Evolutionary conservation across 1,284 basidiomycete genomes (phyloP).

Genomic region (Entoloma clypeatum): DNA sequence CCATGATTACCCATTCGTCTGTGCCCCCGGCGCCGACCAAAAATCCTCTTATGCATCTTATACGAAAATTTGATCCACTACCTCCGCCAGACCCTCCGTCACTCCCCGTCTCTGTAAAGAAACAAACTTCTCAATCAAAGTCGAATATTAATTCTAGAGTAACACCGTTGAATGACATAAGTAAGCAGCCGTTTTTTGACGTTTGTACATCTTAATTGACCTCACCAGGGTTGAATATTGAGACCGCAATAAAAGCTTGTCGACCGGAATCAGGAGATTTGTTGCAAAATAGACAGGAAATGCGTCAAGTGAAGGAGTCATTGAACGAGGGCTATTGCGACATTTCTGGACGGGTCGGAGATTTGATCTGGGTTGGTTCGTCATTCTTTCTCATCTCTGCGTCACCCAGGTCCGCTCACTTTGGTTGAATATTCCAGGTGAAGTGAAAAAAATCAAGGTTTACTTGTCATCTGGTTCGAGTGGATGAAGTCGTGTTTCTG

Average conservation of each 20-base stretch:
- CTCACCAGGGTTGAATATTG: constrained; percentile 59
- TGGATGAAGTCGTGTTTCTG: constrained; percentile 11
- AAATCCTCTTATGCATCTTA: constrained; percentile 11
- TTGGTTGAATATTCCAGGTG: constrained; percentile 35
- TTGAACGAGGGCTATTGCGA: constrained; percentile 83
- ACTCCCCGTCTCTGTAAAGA: constrained; percentile 12
- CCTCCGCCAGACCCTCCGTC: constrained; percentile 14
- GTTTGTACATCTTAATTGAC: not conserved
- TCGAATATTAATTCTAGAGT: constrained; percentile 30
- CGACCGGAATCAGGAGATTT: constrained; percentile 64
- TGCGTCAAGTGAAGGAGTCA: constrained; percentile 73
- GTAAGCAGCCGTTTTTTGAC: constrained; percentile 32
- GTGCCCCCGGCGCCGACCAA: constrained; percentile 8
- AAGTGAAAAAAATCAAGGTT: constrained; percentile 62
- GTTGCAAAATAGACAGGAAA: constrained; percentile 60
- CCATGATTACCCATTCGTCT: not conserved
- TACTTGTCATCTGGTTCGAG: constrained; percentile 72
- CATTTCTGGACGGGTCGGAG: constrained; percentile 61
- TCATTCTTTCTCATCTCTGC: constrained; percentile 5
- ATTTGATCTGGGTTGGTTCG: constrained; percentile 61
- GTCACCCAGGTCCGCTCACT: not conserved
- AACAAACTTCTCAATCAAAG: constrained; percentile 11
- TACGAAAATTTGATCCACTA: constrained; percentile 9
- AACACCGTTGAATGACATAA: constrained; percentile 59
- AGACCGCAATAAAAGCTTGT: constrained; percentile 77